These are phyloP conservation scores for Monosporascus sp. DNA, from an alignment of 2,329 filamentous ascomycete genomes.

Conservation along the genomic window DNA sequence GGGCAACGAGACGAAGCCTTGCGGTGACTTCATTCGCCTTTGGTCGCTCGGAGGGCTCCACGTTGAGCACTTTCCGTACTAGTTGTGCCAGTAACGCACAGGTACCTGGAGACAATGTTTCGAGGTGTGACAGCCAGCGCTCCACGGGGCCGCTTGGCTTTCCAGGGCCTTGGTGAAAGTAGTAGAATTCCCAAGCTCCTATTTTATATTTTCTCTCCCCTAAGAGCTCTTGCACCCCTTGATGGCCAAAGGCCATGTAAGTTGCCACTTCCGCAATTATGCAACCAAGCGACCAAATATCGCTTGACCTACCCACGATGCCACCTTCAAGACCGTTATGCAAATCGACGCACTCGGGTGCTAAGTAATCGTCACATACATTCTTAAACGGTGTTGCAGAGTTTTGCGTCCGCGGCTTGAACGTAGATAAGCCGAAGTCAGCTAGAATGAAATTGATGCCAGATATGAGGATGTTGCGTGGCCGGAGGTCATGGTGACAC, in stretches of 20 bases:
- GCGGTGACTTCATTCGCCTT: conserved; percentile 2
- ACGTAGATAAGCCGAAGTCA: conserved; percentile 5
- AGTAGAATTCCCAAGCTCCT: neutral
- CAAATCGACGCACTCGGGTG: conserved; percentile 4
- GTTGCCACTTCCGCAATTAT: conserved; percentile 3
- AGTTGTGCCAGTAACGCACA: neutral
- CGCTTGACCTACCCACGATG: neutral
- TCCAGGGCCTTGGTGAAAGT: conserved; percentile 4
- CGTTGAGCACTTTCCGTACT: neutral
- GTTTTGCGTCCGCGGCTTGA: neutral
- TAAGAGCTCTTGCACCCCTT: neutral
- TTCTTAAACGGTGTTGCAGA: conserved; percentile 3
- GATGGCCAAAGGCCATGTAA: conserved; percentile 1
- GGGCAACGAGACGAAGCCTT: conserved; percentile 1
- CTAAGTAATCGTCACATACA: conserved; percentile 1
- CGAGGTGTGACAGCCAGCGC: conserved; percentile 1
- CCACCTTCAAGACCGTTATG: neutral
- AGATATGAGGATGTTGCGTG: conserved; percentile 4
- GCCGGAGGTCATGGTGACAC: conserved; percentile 5
- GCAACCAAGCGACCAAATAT: conserved; percentile 7
- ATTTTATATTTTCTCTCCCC: neutral
- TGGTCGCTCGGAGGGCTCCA: neutral
- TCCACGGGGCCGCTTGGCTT: conserved; percentile 1
- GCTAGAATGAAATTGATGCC: conserved; percentile 3
- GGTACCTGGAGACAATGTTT: neutral